A percentile compares a stretch with the other conserved stretches of the same genome.
Conservation (phyloP, 441 rosid species). For the Lepidium campestre region DNA sequence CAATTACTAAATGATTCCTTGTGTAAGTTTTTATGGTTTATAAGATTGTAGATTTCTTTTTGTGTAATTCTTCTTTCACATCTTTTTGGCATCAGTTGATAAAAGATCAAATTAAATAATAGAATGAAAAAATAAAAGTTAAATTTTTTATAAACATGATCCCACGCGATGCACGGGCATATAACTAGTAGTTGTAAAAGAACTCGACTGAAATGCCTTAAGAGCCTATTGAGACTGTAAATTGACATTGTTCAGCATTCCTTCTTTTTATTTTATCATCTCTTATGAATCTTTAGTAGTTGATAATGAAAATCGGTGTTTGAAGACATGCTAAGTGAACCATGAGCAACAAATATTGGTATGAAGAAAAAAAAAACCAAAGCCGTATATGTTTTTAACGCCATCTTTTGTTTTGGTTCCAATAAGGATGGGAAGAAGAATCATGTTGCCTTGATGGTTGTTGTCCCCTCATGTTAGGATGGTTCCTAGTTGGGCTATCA, state of each 20-base stretch:
- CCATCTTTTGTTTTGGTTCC: constrained; percentile 56
- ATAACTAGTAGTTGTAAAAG: not conserved
- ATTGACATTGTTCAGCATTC: not conserved
- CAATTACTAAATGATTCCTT: too few relatives aligned
- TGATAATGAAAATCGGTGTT: not conserved
- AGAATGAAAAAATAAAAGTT: too few relatives aligned
- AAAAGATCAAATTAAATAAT: too few relatives aligned
- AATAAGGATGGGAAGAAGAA: constrained; percentile 39
- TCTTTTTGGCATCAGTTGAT: too few relatives aligned
- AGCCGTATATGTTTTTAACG: constrained; percentile 29
- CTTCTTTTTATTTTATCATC: not conserved
- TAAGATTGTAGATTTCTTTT: too few relatives aligned
- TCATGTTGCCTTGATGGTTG: constrained; percentile 46
- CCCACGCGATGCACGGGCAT: too few relatives aligned
- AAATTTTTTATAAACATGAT: too few relatives aligned
- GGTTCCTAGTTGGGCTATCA: constrained; percentile 61
- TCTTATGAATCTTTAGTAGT: not conserved
- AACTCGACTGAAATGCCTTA: not conserved
- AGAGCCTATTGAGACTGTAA: not conserved
- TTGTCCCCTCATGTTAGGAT: constrained; percentile 34
- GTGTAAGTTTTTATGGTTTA: too few relatives aligned
- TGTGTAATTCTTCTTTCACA: too few relatives aligned
- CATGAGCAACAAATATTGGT: not conserved
- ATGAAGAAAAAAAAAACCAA: not conserved
- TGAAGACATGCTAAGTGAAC: not conserved